Evolutionary conservation across 2,329 filamentous ascomycete species (phyloP), one percentile per base, ranked within the genome.

Genomic region (Aspergillus piperis): DNA sequence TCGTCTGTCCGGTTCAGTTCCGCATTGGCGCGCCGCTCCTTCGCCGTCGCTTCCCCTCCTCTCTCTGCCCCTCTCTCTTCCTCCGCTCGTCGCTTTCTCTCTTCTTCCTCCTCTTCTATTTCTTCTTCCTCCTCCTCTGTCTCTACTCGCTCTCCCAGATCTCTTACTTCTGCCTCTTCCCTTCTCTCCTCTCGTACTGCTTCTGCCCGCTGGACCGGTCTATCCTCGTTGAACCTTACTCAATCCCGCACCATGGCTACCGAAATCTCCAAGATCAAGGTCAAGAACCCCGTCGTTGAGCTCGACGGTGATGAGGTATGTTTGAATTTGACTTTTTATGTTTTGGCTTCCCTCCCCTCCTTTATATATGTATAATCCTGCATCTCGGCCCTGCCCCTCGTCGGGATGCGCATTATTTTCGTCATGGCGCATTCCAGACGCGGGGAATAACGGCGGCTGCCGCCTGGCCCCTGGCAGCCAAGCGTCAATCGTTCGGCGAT

Each of bases 271-370:
- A 99, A 98, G 89, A 98, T 98, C 86, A 95, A 96, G 87, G 95
- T 99, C 84, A 93, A 96, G 88, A 98, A 96, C 81, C 95, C 95
- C 68, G 89, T 99, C 77, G 95, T 99, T 78, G 95, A 98, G 84
- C 87, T 98, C 73, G 94, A 98, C 78, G 94, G 94, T 74, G 86
- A 89, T 78, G 87, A 89, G 75, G 77, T 78, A 76, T 62, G 74
- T 59, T 4, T 36, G 32, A 51, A 51, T 27, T 32, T 49, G 13
- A 8, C 47, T 11, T 54, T 54, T 41, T 41, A 38, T 32, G 19
- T 56, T 3, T 57, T 39, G 27, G 47, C 38, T 51, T 51, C 55
- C 57, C 27, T 30, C 19, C 44, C 42, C 42, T 51, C 47, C 52
- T 55, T 57, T 44, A 57, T 44, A 52, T 59, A 62, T 64, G 56